Percentiles rank a stretch among this genome's conserved stretches.
Evolutionary conservation across 2,329 filamentous ascomycete genomes (phyloP).

Genomic region (Geosmithia morbida): DNA sequence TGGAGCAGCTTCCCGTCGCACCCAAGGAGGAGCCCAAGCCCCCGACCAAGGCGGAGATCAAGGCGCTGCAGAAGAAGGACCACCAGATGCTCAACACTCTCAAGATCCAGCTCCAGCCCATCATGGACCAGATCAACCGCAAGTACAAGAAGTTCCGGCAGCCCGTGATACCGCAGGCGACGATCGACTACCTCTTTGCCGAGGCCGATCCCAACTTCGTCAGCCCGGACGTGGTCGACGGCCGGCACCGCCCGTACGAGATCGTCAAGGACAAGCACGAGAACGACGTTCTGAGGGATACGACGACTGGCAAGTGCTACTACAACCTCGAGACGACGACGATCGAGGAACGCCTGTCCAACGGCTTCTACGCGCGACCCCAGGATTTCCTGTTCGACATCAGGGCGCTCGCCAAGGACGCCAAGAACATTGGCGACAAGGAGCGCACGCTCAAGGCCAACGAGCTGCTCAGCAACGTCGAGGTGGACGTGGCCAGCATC

Average conservation of each 20-base stretch:
- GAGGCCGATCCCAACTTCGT: constrained; percentile 65
- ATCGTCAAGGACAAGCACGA: constrained; percentile 68
- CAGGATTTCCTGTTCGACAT: constrained; percentile 85
- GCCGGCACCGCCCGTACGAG: constrained; percentile 59
- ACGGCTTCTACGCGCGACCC: constrained; percentile 87
- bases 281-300: constrained; percentile 61
- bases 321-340: constrained; percentile 90
- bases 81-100: constrained; percentile 71
- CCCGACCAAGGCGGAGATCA: constrained; percentile 65
- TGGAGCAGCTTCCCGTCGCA: constrained; percentile 65
- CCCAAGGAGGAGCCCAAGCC: constrained; percentile 54
- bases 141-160: constrained; percentile 82
- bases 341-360: constrained; percentile 91
- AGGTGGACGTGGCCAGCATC: constrained; percentile 76
- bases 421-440: constrained; percentile 67
- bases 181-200: constrained; percentile 70
- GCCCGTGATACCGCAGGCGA: constrained; percentile 57
- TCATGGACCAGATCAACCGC: constrained; percentile 92
- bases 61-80: constrained; percentile 68
- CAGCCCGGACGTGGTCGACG: constrained; percentile 36
- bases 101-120: constrained; percentile 79
- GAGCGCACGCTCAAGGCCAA: constrained; percentile 77
- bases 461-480: constrained; percentile 83
- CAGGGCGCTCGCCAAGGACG: constrained; percentile 70
- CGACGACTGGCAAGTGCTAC: constrained; percentile 67